Conservation (phyloP, 192 early-diverging fungal genomes). For the Pilobolus umbonatus region DNA sequence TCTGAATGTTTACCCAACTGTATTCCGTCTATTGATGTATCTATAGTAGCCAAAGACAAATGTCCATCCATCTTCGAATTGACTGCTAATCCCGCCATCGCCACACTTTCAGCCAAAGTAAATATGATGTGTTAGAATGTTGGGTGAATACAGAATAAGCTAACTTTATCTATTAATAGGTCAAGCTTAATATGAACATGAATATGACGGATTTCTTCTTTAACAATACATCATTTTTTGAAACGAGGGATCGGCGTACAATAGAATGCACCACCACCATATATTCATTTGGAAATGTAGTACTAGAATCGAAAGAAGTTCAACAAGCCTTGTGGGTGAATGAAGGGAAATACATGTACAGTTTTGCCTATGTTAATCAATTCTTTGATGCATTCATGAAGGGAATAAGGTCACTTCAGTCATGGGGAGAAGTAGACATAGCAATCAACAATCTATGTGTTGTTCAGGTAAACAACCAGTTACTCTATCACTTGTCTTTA, state of each 20-base stretch:
- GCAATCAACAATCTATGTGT: slow-evolving; percentile 45
- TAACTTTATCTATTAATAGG: too few species aligned
- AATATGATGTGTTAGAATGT: too few species aligned
- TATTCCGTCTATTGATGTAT: slow-evolving; percentile 13
- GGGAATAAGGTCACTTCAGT: slow-evolving; percentile 35
- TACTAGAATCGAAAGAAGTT: slow-evolving; percentile 41
- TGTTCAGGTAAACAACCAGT: slow-evolving; percentile 33
- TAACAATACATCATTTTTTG: slow-evolving; percentile 41
- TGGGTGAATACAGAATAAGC: background rate
- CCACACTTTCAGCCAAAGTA: slow-evolving; percentile 23
- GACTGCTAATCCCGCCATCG: slow-evolving; percentile 4
- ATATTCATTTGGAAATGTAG: slow-evolving; percentile 45
- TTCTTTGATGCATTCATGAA: slow-evolving; percentile 52
- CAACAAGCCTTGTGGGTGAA: slow-evolving; percentile 37
- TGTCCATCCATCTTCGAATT: slow-evolving; percentile 20
- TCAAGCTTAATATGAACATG: slow-evolving; percentile 42
- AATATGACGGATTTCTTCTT: slow-evolving; percentile 37
- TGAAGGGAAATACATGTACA: slow-evolving; percentile 38
- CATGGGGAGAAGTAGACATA: slow-evolving; percentile 45
- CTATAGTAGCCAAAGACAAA: slow-evolving; percentile 19
- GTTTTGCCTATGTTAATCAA: slow-evolving; percentile 48
- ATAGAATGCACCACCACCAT: slow-evolving; percentile 42
- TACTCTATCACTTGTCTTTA: background rate
- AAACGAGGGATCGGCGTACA: slow-evolving; percentile 34
- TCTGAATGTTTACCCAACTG: slow-evolving; percentile 26